A percentile compares a stretch with the other conserved stretches of the same genome.
phyloP scores from a whole-genome alignment of 164 flowering plant genomes.

The Berberis thunbergii region DNA sequence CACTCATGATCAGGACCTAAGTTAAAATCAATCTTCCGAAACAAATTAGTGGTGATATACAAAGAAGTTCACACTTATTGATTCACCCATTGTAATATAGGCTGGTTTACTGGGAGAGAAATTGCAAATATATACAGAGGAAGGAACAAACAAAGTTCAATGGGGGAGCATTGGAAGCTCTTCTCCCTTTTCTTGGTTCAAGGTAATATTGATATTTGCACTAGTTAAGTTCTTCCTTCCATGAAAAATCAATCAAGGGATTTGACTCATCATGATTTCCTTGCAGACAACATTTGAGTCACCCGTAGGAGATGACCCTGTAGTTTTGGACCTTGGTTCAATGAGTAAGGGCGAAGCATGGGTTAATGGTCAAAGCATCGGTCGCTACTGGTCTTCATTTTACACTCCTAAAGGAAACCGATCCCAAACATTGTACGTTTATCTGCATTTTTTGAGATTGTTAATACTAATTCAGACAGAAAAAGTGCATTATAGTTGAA shows the following conservation, averaged over 20 bases:
- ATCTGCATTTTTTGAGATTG: too few species aligned
- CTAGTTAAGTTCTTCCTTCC: neutral
- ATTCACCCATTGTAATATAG: slow-evolving; percentile 14
- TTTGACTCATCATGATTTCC: too few species aligned
- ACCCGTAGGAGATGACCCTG: slow-evolving; percentile 42
- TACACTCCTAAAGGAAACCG: slow-evolving; percentile 29
- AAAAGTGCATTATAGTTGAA: too few species aligned
- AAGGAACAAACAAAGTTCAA: slow-evolving; percentile 13
- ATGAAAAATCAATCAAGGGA: neutral
- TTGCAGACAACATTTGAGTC: slow-evolving; percentile 45
- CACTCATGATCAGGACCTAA: too few species aligned
- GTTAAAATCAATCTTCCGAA: too few species aligned
- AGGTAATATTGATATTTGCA: slow-evolving; percentile 19
- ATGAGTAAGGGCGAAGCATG: neutral
- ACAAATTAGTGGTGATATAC: too few species aligned
- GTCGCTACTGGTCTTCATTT: slow-evolving; percentile 20
- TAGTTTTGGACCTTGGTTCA: slow-evolving; percentile 22
- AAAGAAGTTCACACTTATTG: neutral
- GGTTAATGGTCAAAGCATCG: neutral
- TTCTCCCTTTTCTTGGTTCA: slow-evolving; percentile 41
- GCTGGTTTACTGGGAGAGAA: slow-evolving; percentile 40
- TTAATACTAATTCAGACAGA: too few species aligned
- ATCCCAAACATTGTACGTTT: slow-evolving; percentile 42
- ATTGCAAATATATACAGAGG: slow-evolving; percentile 19
- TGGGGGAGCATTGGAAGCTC: slow-evolving; percentile 22